Conservation (phyloP, 495 filamentous ascomycete species). For the Neurospora sp. region DNA sequence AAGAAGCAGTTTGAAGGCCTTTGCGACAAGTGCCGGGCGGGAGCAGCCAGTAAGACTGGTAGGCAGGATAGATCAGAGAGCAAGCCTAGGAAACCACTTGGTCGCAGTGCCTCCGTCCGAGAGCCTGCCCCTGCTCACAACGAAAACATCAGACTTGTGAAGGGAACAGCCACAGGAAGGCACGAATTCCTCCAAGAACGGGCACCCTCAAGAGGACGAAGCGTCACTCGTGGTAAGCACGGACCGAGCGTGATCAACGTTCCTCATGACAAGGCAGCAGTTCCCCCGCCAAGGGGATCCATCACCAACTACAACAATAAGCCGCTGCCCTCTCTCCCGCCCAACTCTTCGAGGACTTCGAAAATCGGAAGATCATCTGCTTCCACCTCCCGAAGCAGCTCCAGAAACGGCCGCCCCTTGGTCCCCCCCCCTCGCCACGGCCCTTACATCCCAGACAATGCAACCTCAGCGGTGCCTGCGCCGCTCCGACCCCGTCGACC, state of each 20-base stretch:
- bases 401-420: neutral
- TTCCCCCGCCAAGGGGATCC: neutral
- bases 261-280: neutral
- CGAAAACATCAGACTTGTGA: neutral
- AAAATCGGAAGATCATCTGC: neutral
- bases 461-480: neutral
- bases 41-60: neutral
- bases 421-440: neutral
- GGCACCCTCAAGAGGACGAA: neutral
- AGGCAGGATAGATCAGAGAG: neutral
- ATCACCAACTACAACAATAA: neutral
- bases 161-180: neutral
- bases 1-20: neutral
- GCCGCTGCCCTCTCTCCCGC: neutral
- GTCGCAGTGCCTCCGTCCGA: neutral
- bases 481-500: neutral
- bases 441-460: neutral
- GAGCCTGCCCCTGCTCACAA: neutral
- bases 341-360: neutral
- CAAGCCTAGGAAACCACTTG: neutral
- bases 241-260: neutral
- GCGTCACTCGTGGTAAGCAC: neutral
- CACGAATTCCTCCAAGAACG: neutral
- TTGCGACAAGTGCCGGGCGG: neutral
- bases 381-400: neutral